Conservation (phyloP, 176 grass and related monocot genomes). For the Coix lacrymajobi region DNA sequence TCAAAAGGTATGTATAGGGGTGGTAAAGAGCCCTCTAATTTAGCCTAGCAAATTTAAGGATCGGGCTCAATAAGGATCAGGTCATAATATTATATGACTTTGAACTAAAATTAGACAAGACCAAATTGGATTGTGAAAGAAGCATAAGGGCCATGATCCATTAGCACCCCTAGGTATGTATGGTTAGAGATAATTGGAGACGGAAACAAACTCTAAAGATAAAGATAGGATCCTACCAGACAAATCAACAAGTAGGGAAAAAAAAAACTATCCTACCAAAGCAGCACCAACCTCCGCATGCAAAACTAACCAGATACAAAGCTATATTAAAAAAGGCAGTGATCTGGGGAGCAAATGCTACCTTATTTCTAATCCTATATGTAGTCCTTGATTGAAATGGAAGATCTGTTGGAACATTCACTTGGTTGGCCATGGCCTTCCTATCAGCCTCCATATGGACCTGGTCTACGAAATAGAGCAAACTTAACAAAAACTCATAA, state of each 20-base stretch:
- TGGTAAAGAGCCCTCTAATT: too few relatives aligned
- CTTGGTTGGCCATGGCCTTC: conserved; percentile 58
- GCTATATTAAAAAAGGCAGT: background rate
- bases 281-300: background rate
- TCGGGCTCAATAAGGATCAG: too few relatives aligned
- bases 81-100: too few relatives aligned
- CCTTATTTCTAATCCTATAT: conserved; percentile 88
- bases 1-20: background rate
- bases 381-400: conserved; percentile 58
- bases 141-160: too few relatives aligned
- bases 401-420: conserved; percentile 50
- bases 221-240: too few relatives aligned
- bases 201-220: too few relatives aligned
- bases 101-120: too few relatives aligned
- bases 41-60: too few relatives aligned
- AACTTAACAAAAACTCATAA: conserved; percentile 25
- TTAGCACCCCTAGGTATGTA: too few relatives aligned
- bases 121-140: too few relatives aligned
- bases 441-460: conserved; percentile 97
- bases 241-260: background rate
- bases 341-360: conserved; percentile 15
- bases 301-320: background rate
- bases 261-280: background rate
- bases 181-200: too few relatives aligned
- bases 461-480: conserved; percentile 49